Base-by-base conservation (phyloP, 371 early-diverging fungal genomes). In the Cladochytrium tenue region DNA sequence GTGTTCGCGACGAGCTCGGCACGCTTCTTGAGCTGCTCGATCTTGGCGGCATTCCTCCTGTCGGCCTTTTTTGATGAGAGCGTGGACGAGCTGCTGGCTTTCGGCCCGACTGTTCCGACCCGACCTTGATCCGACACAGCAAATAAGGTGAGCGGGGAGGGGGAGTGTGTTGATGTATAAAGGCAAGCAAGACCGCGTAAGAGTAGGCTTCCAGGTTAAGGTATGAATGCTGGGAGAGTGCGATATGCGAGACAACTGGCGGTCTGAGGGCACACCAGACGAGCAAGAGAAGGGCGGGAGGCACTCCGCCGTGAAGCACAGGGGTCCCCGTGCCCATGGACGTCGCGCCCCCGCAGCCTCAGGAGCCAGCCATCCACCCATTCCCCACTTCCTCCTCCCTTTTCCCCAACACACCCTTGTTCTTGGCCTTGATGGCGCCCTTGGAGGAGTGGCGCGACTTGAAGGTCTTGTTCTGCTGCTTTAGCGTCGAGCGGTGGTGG, bases 391-490 rank as follows among this genome's bases (percentile, higher is more conserved):
- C 43, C 43, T 20, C 43, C 43, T 43, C 13, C 43, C 20, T 43
- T 20, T 43, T 43, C 13, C 43, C 43, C 43, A 7, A 13, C 43
- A 10, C 72, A 81, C 89, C 95, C 68, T 95, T 96, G 60, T 85
- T 81, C 63, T 87, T 86, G 66, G 90, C 92, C 70, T 90, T 89
- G 56, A 92, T 71, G 7, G 83, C 69, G 36, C 92, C 87, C 72
- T 95, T 96, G 3, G 93, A 79, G 33, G 93, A 87, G 85, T 92
- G 92, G 66, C 90, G 88, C 13, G 93, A 89, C 81, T 96, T 96
- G 88, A 95, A 97, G 35, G 91, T 88, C 79, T 96, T 97, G 88
- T 97, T 95, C 63, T 82, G 83, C 81, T 95, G 94, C 82, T 93
- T 93, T 58, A 92, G 82, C 10, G 72, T 53, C 31, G 78, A 76